Conservation (phyloP, 495 filamentous ascomycete genomes). For the Jackrogersella multiformis region DNA sequence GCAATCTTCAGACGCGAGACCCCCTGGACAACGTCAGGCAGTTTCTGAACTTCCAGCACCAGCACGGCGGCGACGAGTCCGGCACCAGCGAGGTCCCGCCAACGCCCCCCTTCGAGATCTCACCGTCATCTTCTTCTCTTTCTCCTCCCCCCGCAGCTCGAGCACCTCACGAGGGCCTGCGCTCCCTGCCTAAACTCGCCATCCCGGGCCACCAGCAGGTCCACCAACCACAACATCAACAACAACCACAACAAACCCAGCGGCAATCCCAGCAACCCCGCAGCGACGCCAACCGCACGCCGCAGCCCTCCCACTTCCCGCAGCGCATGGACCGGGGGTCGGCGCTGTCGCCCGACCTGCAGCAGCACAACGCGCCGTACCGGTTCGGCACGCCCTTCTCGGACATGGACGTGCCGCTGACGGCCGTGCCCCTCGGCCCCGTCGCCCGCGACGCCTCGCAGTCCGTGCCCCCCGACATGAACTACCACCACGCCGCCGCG, state of each 20-base stretch:
- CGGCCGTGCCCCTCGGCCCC: slow-evolving; percentile 72
- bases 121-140: no score
- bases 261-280: slow-evolving; percentile 30
- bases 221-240: no score
- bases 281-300: slow-evolving; percentile 22
- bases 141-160: slow-evolving; percentile 25
- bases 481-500: slow-evolving; percentile 66
- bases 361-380: slow-evolving; percentile 69
- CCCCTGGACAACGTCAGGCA: slow-evolving; percentile 91
- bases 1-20: slow-evolving; percentile 72
- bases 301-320: slow-evolving; percentile 48
- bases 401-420: slow-evolving; percentile 89
- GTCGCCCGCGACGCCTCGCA: slow-evolving; percentile 78
- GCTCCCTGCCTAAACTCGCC: slow-evolving; percentile 65
- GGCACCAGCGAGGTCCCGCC: slow-evolving; percentile 64
- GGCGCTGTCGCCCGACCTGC: slow-evolving; percentile 58
- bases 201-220: slow-evolving; percentile 53
- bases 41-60: slow-evolving; percentile 82
- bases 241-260: slow-evolving; percentile 42
- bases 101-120: slow-evolving; percentile 64
- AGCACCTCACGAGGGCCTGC: slow-evolving; percentile 61
- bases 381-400: slow-evolving; percentile 83
- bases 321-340: slow-evolving; percentile 62
- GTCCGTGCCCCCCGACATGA: slow-evolving; percentile 94
- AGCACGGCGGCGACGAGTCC: slow-evolving; percentile 53